Evolutionary conservation across 768 basidiomycete species (phyloP).

Genomic region (Termitomyces sp.): DNA sequence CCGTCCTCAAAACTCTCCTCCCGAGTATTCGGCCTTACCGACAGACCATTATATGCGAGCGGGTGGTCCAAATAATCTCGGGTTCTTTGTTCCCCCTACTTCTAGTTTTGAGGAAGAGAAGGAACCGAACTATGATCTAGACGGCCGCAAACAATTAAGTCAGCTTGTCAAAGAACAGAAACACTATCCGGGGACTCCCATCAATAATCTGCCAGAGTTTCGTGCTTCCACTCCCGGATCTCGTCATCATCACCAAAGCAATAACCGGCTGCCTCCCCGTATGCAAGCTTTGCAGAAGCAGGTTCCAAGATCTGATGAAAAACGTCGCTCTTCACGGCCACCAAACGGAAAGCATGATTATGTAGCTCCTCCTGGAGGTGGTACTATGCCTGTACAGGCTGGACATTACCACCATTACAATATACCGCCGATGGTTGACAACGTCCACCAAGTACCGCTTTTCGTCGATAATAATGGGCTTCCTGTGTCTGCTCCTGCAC

Average conservation of each 20-base stretch:
- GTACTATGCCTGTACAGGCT: neutral
- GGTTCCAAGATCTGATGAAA: conserved; percentile 10
- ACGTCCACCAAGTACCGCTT: conserved; percentile 3
- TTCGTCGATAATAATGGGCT: conserved; percentile 9
- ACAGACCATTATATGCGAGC: neutral
- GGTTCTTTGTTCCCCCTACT: neutral
- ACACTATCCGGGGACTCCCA: neutral
- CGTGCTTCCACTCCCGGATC: conserved; percentile 5
- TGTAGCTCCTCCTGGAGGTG: neutral
- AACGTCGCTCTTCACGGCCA: conserved; percentile 9
- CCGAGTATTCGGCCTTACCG: conserved; percentile 9
- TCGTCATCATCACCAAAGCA: conserved; percentile 7
- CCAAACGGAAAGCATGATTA: neutral
- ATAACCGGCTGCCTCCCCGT: conserved; percentile 14
- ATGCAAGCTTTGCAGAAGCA: conserved; percentile 18
- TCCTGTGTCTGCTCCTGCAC: conserved; percentile 5
- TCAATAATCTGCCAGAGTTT: conserved; percentile 6
- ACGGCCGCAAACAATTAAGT: neutral
- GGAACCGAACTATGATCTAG: neutral
- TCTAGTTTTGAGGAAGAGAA: neutral
- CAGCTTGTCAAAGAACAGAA: conserved; percentile 1
- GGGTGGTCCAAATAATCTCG: neutral
- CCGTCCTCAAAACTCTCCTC: conserved; percentile 1
- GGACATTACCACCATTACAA: conserved; percentile 2
- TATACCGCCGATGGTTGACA: conserved; percentile 8